These are phyloP conservation scores for Suhomyces coccinellae DNA, from an alignment of 1,139 yeast species.

Conservation along the genomic window DNA sequence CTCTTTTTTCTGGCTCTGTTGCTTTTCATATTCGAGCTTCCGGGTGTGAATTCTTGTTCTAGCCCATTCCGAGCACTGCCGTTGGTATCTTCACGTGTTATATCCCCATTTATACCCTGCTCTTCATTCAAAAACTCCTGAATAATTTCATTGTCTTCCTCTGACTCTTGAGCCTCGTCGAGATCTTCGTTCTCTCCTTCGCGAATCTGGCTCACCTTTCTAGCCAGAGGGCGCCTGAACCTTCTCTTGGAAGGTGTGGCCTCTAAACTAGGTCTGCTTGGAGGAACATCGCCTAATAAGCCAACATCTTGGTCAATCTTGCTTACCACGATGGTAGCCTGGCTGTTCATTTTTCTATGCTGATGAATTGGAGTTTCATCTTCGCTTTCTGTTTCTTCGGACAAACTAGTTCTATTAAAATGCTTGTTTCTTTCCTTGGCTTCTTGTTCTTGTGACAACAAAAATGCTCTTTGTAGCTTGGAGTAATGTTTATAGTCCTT, in stretches of 20 bases:
- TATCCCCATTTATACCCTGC: not conserved
- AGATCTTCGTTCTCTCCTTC: conserved; percentile 8
- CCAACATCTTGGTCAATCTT: conserved; percentile 35
- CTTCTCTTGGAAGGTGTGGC: conserved; percentile 9
- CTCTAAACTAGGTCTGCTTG: conserved; percentile 15
- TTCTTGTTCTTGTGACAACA: conserved; percentile 47
- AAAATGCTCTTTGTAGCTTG: conserved; percentile 57
- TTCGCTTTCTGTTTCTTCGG: conserved; percentile 19
- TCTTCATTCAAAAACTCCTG: not conserved
- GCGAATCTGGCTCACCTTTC: conserved; percentile 1
- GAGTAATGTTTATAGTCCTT: conserved; percentile 76
- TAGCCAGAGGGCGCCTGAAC: conserved; percentile 14
- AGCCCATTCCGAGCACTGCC: not conserved
- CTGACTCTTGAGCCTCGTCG: conserved; percentile 6
- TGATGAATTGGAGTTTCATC: conserved; percentile 13
- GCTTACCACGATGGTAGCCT: conserved; percentile 29
- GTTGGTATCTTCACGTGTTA: not conserved
- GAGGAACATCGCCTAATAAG: conserved; percentile 42
- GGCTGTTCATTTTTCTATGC: conserved; percentile 19
- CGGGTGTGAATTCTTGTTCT: conserved; percentile 4
- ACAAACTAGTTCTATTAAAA: conserved; percentile 8
- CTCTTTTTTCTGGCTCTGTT: conserved; percentile 17
- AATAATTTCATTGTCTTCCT: conserved; percentile 1
- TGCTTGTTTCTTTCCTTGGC: conserved; percentile 28
- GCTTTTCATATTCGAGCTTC: not conserved